These are phyloP conservation scores for Leccinum rimulosum DNA, from an alignment of 768 basidiomycete genomes.

Conservation along the genomic window DNA sequence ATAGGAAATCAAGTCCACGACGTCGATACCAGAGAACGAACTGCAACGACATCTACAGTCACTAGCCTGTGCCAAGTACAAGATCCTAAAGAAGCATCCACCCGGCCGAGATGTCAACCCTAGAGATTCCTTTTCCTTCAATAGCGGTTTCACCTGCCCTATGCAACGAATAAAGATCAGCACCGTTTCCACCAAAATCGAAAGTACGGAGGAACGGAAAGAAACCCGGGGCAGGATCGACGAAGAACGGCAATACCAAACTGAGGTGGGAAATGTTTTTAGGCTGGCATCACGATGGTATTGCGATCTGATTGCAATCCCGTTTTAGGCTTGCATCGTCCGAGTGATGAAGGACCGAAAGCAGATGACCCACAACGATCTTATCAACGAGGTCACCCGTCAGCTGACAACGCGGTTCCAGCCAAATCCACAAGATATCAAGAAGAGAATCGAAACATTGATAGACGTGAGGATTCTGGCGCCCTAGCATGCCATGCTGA, in stretches of 20 bases:
- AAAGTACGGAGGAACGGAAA: constrained; percentile 80
- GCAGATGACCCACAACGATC: constrained; percentile 80
- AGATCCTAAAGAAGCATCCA: constrained; percentile 89
- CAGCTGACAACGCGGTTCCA: constrained; percentile 84
- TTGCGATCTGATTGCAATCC: constrained; percentile 2
- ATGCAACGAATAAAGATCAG: constrained; percentile 92
- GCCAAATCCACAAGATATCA: constrained; percentile 83
- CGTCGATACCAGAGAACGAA: constrained; percentile 71
- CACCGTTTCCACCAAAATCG: constrained; percentile 84
- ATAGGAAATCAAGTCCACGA: constrained; percentile 85
- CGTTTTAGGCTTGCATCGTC: constrained; percentile 88
- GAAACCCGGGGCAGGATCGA: constrained; percentile 90
- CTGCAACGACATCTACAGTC: constrained; percentile 93
- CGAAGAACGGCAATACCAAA: constrained; percentile 86
- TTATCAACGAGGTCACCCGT: constrained; percentile 86
- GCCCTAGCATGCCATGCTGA: not conserved
- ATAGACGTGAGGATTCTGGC: constrained; percentile 69
- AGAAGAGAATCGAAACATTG: constrained; percentile 88
- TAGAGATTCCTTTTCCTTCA: constrained; percentile 88
- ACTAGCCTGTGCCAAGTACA: constrained; percentile 92
- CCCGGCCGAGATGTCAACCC: constrained; percentile 76
- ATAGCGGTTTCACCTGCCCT: constrained; percentile 72
- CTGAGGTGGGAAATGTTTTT: constrained; percentile 57
- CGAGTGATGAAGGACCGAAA: constrained; percentile 98
- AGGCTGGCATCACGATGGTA: not conserved